These are phyloP conservation scores for Globisporangium heterothallicum DNA, from an alignment of 352 stramenopile genomes.

Conservation along the genomic window DNA sequence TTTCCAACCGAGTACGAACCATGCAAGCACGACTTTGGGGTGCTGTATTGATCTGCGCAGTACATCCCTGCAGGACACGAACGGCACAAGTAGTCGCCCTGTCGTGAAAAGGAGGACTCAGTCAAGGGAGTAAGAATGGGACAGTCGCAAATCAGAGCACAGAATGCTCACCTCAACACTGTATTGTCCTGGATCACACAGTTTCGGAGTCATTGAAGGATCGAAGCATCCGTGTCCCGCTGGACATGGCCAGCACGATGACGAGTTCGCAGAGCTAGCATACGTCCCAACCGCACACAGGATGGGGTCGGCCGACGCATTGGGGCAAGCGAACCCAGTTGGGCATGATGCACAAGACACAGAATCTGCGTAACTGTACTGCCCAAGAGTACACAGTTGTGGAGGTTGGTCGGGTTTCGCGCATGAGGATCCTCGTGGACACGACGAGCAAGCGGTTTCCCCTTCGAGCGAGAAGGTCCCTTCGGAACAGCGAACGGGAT, in stretches of 20 bases:
- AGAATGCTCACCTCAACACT: conserved; percentile 25
- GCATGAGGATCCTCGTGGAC: conserved; percentile 28
- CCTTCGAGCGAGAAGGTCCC: conserved; percentile 9
- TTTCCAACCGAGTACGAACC: conserved; percentile 47
- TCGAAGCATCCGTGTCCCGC: conserved; percentile 39
- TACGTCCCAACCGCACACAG: not conserved
- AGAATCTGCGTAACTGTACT: not conserved
- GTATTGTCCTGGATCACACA: not conserved
- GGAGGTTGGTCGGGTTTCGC: not conserved
- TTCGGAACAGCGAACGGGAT: conserved; percentile 9
- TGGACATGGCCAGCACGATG: conserved; percentile 31
- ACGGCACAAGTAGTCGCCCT: conserved; percentile 31
- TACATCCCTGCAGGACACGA: conserved; percentile 37
- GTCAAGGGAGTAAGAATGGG: too few species aligned
- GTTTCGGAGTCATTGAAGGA: conserved; percentile 11
- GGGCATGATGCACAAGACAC: not conserved
- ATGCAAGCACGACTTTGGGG: conserved; percentile 13
- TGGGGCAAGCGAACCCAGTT: not conserved
- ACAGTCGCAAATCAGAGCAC: not conserved
- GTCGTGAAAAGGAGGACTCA: not conserved
- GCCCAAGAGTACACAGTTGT: not conserved
- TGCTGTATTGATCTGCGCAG: conserved; percentile 20
- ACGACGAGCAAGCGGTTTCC: conserved; percentile 22
- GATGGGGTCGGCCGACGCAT: not conserved
- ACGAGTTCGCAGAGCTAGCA: conserved; percentile 6